Evolutionary conservation across 1,284 basidiomycete species (phyloP).

Genomic region (Rhodotorula sp.): DNA sequence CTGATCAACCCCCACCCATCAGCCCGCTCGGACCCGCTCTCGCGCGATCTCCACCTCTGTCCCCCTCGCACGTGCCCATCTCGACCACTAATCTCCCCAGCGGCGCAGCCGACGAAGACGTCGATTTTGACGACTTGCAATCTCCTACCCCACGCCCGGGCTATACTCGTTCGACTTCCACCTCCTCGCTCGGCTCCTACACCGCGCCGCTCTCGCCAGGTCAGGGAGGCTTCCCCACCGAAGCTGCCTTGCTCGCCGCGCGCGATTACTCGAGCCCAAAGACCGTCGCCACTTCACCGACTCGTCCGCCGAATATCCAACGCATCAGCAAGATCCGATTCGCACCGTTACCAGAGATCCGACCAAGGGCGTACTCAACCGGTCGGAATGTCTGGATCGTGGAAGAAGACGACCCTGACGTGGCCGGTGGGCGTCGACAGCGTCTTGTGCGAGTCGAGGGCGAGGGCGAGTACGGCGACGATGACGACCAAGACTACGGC

Average conservation of each 20-base stretch:
- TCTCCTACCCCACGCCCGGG: neutral
- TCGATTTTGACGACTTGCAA: neutral
- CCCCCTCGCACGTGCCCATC: neutral
- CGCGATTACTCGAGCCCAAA: neutral
- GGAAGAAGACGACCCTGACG: slow-evolving; percentile 15
- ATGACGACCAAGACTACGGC: neutral
- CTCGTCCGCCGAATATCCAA: neutral
- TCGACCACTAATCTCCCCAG: neutral
- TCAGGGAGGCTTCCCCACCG: neutral
- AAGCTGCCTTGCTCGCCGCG: neutral
- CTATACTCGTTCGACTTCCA: neutral
- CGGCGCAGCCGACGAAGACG: neutral
- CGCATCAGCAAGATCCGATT: slow-evolving; percentile 27
- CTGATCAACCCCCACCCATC: neutral
- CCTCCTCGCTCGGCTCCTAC: neutral
- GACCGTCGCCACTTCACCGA: neutral
- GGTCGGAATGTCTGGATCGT: slow-evolving; percentile 35
- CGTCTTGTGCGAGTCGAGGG: neutral
- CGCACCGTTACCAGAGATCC: slow-evolving; percentile 37
- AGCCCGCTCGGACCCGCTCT: neutral
- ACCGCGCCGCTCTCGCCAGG: neutral
- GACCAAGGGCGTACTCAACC: slow-evolving; percentile 31
- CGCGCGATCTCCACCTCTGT: neutral
- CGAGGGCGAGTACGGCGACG: slow-evolving; percentile 5
- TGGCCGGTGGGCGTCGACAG: neutral